These are phyloP conservation scores for Neckera pumila DNA, from an alignment of 225 moss, liverwort and hornwort species.

Conservation along the genomic window DNA sequence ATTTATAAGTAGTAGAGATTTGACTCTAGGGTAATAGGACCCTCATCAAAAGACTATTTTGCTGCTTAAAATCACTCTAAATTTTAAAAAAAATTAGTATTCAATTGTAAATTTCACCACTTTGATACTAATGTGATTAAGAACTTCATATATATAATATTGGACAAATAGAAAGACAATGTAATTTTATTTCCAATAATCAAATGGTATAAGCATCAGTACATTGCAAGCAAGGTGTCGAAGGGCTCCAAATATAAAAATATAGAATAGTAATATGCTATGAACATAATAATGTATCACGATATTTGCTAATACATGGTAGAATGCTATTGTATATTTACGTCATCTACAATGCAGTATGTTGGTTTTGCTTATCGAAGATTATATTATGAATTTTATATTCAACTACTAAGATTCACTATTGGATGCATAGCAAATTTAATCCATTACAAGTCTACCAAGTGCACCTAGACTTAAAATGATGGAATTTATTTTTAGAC, in stretches of 20 bases:
- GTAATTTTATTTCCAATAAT: not conserved
- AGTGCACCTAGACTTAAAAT: not conserved
- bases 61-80: too few species aligned
- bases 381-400: not conserved
- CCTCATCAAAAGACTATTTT: too few species aligned
- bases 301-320: too few species aligned
- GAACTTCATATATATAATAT: too few species aligned
- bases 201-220: not conserved
- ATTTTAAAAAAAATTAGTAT: too few species aligned
- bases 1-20: too few species aligned
- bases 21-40: too few species aligned
- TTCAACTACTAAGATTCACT: not conserved
- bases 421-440: not conserved
- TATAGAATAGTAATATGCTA: not conserved
- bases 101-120: too few species aligned
- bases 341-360: too few species aligned
- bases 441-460: not conserved
- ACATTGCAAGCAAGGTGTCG: too few species aligned
- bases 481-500: not conserved
- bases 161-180: too few species aligned
- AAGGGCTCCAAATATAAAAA: not conserved
- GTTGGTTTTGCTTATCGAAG: fast-evolving
- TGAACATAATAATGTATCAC: not conserved
- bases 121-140: too few species aligned
- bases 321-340: not conserved